These are phyloP conservation scores for Cystofilobasidium bisporidii DNA, from an alignment of 768 basidiomycete genomes.

Conservation along the genomic window DNA sequence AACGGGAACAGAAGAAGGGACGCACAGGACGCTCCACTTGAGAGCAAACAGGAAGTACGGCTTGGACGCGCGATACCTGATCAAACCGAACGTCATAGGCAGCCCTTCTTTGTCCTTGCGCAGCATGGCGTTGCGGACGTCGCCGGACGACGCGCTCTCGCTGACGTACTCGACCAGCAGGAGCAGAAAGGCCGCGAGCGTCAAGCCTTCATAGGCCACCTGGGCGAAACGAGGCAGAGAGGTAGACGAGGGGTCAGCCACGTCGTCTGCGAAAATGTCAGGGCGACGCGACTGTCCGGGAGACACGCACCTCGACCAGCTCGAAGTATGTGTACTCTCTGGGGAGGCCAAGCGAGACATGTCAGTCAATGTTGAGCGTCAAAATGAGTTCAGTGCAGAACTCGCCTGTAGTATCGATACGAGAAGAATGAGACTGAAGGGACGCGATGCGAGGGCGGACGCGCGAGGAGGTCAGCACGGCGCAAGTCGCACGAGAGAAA, in stretches of 20 bases:
- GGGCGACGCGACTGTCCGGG: no score
- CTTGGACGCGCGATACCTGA: slow-evolving; percentile 39
- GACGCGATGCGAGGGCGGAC: no score
- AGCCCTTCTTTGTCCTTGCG: slow-evolving; percentile 62
- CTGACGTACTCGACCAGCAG: slow-evolving; percentile 81
- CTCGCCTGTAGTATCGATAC: slow-evolving; percentile 67
- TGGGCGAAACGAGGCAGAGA: no score
- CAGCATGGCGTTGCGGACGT: slow-evolving; percentile 57
- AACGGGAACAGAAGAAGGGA: not conserved
- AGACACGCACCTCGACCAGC: slow-evolving; percentile 29
- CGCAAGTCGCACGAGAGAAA: no score
- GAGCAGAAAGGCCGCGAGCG: slow-evolving; percentile 67
- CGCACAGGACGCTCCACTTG: slow-evolving; percentile 69
- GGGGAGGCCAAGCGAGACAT: no score
- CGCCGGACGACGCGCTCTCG: slow-evolving; percentile 56
- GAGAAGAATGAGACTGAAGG: slow-evolving; percentile 61
- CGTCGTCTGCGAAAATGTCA: no score
- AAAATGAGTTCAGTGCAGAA: no score
- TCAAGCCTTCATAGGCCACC: slow-evolving; percentile 52
- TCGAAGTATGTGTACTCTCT: slow-evolving; percentile 34
- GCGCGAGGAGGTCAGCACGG: no score
- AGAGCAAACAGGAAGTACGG: slow-evolving; percentile 82
- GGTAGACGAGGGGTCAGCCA: no score
- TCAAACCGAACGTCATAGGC: slow-evolving; percentile 13
- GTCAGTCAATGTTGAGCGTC: no score